Base-by-base conservation (phyloP, 306 rosid genomes). In the Casuarina equisetifolia region DNA sequence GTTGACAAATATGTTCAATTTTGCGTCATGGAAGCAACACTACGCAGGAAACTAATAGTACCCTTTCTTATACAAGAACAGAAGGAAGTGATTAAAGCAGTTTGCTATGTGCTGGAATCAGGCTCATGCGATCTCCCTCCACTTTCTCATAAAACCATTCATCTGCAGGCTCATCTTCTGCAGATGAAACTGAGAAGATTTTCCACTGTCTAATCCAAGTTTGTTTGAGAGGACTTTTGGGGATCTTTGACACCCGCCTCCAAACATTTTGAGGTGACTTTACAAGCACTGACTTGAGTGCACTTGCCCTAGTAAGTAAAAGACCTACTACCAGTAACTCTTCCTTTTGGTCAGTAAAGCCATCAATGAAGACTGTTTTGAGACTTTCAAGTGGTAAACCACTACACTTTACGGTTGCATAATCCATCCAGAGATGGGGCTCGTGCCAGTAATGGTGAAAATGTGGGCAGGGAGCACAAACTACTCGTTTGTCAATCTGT, bases 401-500 rank as follows among this genome's bases (percentile, higher is more conserved):
- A 25, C 32, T 25, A 20, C 39, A 58, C 38, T 19, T 20, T 4
- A 58, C 39, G 40, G 66, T 7, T 58, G 66, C 36, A 25, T 2
- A 58, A 58, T 58, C 66, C 40, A 58, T 58, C 66, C 66, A 58
- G 15, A 58, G 66, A 25, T 58, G 66, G 32, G 66, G 66, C 66
- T 58, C 66, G 13, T 58, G 66, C 66, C 66, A 58, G 40, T 9
- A 58, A 20, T 58, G 66, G 15, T 58, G 66, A 20, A 58, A 58
- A 20, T 7, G 10, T 13, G 38, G 38, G 36, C 66, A 25, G 38
- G 66, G 66, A 20, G 19, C 8, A 55, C 6, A 55, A 55, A 2
- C 4, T 55, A 19, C 8, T 11, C 19, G 62, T 15, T 7, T 19
- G 10, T 55, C 3, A 55, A 55, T 55, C 62, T 55, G 62, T 55